Conservation (phyloP, 2,329 filamentous ascomycete genomes). For the Aspergillus floridensis region DNA sequence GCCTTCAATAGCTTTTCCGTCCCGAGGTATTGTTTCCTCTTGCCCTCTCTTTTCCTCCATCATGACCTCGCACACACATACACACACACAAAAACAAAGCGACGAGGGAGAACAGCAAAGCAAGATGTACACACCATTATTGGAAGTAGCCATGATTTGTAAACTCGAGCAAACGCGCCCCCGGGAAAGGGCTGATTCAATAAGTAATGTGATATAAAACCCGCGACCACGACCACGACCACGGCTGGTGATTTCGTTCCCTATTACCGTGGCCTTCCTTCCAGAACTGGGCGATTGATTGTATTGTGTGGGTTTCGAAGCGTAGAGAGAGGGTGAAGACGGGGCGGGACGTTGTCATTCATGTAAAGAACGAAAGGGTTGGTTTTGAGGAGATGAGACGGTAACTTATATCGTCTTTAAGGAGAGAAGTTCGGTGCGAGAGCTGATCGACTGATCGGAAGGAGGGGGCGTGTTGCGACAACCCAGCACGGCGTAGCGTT, state of each 20-base stretch:
- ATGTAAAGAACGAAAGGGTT: not conserved
- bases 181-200: not conserved
- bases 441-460: not conserved
- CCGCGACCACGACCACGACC: not conserved
- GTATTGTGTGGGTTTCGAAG: not conserved
- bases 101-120: not conserved
- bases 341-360: not conserved
- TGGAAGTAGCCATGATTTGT: constrained; percentile 33
- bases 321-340: not conserved
- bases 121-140: constrained; percentile 29
- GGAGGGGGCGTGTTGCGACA: not conserved
- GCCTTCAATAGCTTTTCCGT: not conserved
- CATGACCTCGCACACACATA: too few species aligned
- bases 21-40: not conserved
- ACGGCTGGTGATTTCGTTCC: not conserved
- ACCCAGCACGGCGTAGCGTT: not conserved
- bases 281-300: not conserved
- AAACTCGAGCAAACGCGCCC: not conserved
- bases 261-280: not conserved
- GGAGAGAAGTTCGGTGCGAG: not conserved
- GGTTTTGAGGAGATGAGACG: too few species aligned
- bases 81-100: not conserved
- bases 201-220: too few species aligned
- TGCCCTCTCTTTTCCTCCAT: too few species aligned
- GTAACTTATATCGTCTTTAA: not conserved